Evolutionary conservation across 768 basidiomycete genomes (phyloP).

Genomic region (Leucocoprinus leucothites): DNA sequence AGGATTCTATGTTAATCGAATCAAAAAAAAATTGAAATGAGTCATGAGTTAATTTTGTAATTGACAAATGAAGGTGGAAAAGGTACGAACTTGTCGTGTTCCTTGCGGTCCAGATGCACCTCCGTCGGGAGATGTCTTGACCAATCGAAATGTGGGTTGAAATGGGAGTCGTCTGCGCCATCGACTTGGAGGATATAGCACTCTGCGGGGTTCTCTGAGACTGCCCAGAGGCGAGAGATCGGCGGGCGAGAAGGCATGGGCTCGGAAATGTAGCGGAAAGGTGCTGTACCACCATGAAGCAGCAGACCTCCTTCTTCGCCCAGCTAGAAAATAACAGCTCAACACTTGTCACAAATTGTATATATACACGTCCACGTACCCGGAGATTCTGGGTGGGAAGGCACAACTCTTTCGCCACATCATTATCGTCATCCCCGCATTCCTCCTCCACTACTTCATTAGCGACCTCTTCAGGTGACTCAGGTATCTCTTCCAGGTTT

Average conservation of each 20-base stretch:
- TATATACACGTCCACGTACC: conserved; percentile 21
- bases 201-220: conserved; percentile 32
- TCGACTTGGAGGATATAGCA: conserved; percentile 41
- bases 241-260: not conserved
- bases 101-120: conserved; percentile 38
- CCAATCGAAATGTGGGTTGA: conserved; percentile 49
- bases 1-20: conserved; percentile 30
- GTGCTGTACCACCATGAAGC: conserved; percentile 39
- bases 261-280: conserved; percentile 10
- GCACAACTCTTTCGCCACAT: conserved; percentile 33
- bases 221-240: conserved; percentile 35
- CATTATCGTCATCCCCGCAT: conserved; percentile 3
- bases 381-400: conserved; percentile 36
- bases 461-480: conserved; percentile 19
- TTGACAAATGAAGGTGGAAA: not conserved
- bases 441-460: conserved; percentile 16
- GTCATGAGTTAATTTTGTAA: not conserved
- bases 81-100: conserved; percentile 44
- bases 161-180: conserved; percentile 32
- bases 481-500: conserved; percentile 15
- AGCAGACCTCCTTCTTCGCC: conserved; percentile 37
- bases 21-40: not conserved
- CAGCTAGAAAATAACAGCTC: conserved; percentile 18
- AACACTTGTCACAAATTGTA: not conserved
- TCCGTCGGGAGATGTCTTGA: conserved; percentile 41